Evolutionary conservation across 768 basidiomycete genomes (phyloP).

Genomic region (Rhizopogon sp.): DNA sequence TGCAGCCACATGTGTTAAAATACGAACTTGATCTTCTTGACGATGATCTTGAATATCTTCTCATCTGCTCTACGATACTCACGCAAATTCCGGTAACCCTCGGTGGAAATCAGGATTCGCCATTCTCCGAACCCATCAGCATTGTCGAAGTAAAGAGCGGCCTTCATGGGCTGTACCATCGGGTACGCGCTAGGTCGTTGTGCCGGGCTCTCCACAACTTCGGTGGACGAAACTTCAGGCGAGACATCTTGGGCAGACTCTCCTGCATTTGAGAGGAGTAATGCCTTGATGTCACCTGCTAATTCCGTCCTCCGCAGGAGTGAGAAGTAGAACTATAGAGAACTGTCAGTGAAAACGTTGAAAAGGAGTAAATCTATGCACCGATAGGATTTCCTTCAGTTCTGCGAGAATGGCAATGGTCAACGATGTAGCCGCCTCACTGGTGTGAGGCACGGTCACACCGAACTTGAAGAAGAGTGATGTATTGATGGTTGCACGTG

Average conservation of each 20-base stretch:
- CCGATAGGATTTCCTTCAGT: constrained; percentile 26
- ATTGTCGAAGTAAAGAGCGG: constrained; percentile 55
- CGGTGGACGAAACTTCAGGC: not conserved
- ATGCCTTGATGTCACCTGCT: not conserved
- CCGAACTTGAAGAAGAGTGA: constrained; percentile 27
- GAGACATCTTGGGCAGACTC: not conserved
- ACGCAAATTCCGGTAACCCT: constrained; percentile 46
- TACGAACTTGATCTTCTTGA: constrained; percentile 66
- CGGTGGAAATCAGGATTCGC: constrained; percentile 50
- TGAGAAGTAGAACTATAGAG: constrained; percentile 15
- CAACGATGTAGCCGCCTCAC: constrained; percentile 12
- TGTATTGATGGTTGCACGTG: constrained; percentile 15
- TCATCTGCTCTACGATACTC: constrained; percentile 39
- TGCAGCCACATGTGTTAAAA: not conserved
- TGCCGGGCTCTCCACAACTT: not conserved
- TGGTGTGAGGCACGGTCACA: constrained; percentile 18
- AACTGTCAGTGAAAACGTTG: not conserved
- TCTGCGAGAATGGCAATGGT: constrained; percentile 12
- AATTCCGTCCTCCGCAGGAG: constrained; percentile 14
- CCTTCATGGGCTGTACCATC: constrained; percentile 52
- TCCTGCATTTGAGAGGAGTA: constrained; percentile 1
- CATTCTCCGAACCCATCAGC: constrained; percentile 60
- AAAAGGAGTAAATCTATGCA: constrained; percentile 8
- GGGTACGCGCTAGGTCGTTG: constrained; percentile 31
- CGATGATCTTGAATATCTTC: constrained; percentile 45